Base-by-base conservation (phyloP, 139 green algal species). In the Deuterostichococcus epilithicus region DNA sequence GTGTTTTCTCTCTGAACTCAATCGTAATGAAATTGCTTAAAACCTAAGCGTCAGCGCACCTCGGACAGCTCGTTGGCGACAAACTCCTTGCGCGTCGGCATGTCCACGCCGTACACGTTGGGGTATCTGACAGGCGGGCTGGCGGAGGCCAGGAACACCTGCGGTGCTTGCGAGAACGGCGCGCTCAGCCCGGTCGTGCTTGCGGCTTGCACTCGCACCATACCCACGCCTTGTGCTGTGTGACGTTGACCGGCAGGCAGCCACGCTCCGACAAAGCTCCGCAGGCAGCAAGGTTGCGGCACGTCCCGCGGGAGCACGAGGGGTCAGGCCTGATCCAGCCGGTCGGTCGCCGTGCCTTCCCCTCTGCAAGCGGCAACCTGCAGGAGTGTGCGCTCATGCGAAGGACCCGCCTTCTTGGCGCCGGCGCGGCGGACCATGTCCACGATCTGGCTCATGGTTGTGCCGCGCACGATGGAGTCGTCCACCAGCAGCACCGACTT, bases 101-200 rank as follows among this genome's bases (percentile, higher is more conserved):
- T 97, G 87, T 99, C 96, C 69, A 99, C 96, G 47, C 96, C 96
- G 79, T 99, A 99, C 73, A 99, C 97, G 86, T 98, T 99, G 70
- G 96, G 94, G 86, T 90, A 93, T 6, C 91, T 91, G 76, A 98
- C 96, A 1, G 96, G 94, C 0, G 96, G 96, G 8, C 92, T 91
- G 4, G 96, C 89, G 33, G 87, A 95, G 0, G 96, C 95, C 22
- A 99, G 88, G 90, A 99, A 99, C 76, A 99, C 94, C 85, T 88
- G 77, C 52, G 72, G n/a, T n/a, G n/a, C n/a, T n/a, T n/a, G n/a
- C n/a, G n/a, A n/a, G n/a, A n/a, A n/a, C n/a, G n/a, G n/a, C n/a
- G n/a, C n/a, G n/a, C n/a, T n/a, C n/a, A n/a, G n/a, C n/a, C n/a
- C n/a, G n/a, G n/a, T n/a, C n/a, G n/a, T n/a, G n/a, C n/a, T n/a